These are phyloP conservation scores for Eleusine indica DNA, from an alignment of 176 grass and related monocot genomes.

Conservation along the genomic window DNA sequence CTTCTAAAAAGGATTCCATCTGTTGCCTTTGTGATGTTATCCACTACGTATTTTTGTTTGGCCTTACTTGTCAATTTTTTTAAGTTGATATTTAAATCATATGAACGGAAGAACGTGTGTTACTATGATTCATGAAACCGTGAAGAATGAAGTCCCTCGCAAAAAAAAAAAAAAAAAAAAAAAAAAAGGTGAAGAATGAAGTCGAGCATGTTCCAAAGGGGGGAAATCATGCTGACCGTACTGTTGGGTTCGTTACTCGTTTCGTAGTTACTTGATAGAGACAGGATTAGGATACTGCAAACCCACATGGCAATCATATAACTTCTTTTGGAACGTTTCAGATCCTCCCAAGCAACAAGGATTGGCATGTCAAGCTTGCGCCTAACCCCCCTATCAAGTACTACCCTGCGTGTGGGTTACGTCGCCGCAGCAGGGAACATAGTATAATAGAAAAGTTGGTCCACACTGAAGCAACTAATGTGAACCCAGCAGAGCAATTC, in stretches of 20 bases:
- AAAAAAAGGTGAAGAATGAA: no score
- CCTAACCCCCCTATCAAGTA: not conserved
- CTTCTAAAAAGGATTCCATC: not conserved
- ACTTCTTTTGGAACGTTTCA: not conserved
- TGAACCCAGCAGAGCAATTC: not conserved
- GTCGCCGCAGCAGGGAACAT: not conserved
- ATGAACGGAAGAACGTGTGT: not conserved
- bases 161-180: not conserved
- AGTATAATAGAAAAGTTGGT: not conserved
- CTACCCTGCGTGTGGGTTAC: slow-evolving; percentile 21
- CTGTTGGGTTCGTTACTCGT: not conserved
- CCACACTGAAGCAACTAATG: slow-evolving; percentile 26
- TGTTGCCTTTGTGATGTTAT: slow-evolving; percentile 10
- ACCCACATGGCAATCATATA: slow-evolving; percentile 20
- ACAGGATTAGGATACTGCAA: not conserved
- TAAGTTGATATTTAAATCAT: slow-evolving; percentile 7
- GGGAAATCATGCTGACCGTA: not conserved
- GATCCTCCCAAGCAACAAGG: not conserved
- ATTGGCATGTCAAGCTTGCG: not conserved
- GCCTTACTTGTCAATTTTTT: not conserved
- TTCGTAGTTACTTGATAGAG: not conserved
- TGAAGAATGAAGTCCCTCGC: not conserved
- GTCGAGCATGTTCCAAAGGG: no score
- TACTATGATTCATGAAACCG: not conserved
- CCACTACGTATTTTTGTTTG: not conserved